Evolutionary conservation across 345 rosid species (phyloP).

Genomic region (Lepidium didymum): DNA sequence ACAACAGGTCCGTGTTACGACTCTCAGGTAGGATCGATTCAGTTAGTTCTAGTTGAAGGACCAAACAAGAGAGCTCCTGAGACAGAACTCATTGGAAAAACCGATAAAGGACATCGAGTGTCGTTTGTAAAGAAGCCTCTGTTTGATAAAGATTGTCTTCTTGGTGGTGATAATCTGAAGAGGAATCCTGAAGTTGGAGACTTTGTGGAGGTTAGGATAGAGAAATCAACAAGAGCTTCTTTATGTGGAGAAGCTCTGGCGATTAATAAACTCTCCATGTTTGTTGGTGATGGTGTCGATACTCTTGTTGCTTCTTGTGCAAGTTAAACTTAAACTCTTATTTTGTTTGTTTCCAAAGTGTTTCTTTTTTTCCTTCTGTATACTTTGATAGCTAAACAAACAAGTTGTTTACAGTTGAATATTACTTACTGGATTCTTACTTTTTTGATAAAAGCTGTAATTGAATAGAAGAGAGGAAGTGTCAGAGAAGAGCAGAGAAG

Average conservation of each 20-base stretch:
- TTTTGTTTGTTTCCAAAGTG: not conserved
- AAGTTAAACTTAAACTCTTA: conserved; percentile 21
- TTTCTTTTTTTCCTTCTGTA: not conserved
- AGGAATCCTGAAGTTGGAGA: conserved; percentile 65
- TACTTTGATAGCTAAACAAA: not conserved
- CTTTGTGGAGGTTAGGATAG: conserved; percentile 63
- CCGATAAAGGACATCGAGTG: conserved; percentile 77
- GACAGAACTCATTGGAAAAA: conserved; percentile 81
- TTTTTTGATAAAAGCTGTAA: not conserved
- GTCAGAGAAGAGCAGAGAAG: conserved; percentile 2
- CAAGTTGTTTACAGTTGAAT: not conserved
- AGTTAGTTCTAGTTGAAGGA: conserved; percentile 81
- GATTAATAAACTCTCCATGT: conserved; percentile 60
- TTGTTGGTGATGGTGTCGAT: conserved; percentile 36
- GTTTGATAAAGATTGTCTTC: conserved; percentile 26
- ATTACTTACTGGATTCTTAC: too few relatives aligned
- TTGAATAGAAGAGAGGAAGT: not conserved
- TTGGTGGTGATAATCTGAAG: not conserved
- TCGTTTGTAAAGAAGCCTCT: conserved; percentile 46
- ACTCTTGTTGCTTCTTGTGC: conserved; percentile 40
- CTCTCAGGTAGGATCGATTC: conserved; percentile 62
- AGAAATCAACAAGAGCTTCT: conserved; percentile 66
- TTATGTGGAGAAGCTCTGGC: conserved; percentile 70
- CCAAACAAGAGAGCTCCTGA: conserved; percentile 88
- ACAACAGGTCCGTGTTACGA: conserved; percentile 72